Conservation (phyloP, 768 basidiomycete species). For the Trametes punicea region DNA sequence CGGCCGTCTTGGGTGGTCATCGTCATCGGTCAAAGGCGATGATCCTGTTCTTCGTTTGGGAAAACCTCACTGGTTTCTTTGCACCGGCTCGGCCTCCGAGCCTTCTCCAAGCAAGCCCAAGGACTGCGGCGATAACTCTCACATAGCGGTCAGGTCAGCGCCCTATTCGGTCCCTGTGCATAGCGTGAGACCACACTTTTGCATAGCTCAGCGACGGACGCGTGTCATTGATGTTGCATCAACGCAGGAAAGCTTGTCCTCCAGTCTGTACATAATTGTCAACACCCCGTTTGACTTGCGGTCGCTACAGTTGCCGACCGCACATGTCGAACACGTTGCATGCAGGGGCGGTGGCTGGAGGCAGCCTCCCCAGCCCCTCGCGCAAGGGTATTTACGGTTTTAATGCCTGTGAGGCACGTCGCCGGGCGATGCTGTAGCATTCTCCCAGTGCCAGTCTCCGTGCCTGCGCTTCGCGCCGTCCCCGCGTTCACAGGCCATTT, state of each 20-base stretch:
- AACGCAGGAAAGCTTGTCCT: background rate
- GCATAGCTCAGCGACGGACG: background rate
- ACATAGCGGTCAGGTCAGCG: background rate
- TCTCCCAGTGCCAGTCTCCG: no score
- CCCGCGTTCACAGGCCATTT: background rate
- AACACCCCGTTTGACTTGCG: slow-evolving; percentile 18
- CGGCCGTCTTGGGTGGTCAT: background rate
- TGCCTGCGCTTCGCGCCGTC: slow-evolving; percentile 8
- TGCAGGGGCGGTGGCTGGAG: background rate
- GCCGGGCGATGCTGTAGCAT: no score
- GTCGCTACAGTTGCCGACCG: slow-evolving; percentile 12
- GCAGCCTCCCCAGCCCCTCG: slow-evolving; percentile 4
- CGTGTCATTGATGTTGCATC: background rate
- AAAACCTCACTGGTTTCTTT: background rate
- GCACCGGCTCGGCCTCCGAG: slow-evolving; percentile 14
- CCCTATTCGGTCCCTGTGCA: background rate
- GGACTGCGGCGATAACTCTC: background rate
- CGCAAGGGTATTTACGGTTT: slow-evolving; percentile 6
- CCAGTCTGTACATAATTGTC: slow-evolving; percentile 1
- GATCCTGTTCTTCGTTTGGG: background rate
- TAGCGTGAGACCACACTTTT: background rate
- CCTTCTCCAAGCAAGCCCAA: slow-evolving; percentile 11
- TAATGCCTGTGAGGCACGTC: background rate
- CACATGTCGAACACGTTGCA: slow-evolving; percentile 22
- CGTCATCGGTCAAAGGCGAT: no score